phyloP scores from a whole-genome alignment of 306 rosid genomes.

The Pachyrhizus erosus region DNA sequence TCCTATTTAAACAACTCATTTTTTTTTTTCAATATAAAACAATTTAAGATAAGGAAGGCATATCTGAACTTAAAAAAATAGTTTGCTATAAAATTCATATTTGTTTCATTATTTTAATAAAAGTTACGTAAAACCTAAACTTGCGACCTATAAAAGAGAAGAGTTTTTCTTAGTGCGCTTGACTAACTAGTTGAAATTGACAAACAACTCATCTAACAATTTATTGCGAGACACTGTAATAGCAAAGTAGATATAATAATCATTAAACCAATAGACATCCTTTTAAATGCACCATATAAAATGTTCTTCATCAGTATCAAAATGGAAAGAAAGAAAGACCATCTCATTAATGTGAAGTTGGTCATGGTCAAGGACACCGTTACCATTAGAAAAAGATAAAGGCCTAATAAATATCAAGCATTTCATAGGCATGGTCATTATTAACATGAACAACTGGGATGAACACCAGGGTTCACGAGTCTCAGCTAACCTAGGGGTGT shows the following conservation, averaged over 20 bases:
- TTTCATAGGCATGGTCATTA: not conserved
- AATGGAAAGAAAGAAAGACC: not conserved
- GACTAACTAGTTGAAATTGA: not conserved
- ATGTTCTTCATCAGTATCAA: not conserved
- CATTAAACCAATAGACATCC: not conserved
- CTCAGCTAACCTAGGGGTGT: not conserved
- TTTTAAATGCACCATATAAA: constrained; percentile 8
- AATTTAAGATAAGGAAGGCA: too few relatives aligned
- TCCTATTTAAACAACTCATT: too few relatives aligned
- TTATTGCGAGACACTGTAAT: not conserved
- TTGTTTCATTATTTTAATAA: too few relatives aligned
- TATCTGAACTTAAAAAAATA: too few relatives aligned
- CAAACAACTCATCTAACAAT: not conserved
- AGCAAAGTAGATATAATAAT: not conserved
- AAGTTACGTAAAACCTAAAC: too few relatives aligned
- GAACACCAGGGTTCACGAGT: not conserved
- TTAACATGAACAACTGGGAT: not conserved
- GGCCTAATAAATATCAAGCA: not conserved
- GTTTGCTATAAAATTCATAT: too few relatives aligned
- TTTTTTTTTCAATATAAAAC: too few relatives aligned
- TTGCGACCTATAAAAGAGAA: too few relatives aligned
- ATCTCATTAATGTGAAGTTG: not conserved
- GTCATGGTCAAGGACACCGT: not conserved
- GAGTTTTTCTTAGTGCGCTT: too few relatives aligned
- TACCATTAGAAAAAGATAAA: not conserved